Percentiles rank a stretch among this genome's conserved stretches.
Evolutionary conservation across 1,284 basidiomycete species (phyloP).

Genomic region (Mycena sp.): DNA sequence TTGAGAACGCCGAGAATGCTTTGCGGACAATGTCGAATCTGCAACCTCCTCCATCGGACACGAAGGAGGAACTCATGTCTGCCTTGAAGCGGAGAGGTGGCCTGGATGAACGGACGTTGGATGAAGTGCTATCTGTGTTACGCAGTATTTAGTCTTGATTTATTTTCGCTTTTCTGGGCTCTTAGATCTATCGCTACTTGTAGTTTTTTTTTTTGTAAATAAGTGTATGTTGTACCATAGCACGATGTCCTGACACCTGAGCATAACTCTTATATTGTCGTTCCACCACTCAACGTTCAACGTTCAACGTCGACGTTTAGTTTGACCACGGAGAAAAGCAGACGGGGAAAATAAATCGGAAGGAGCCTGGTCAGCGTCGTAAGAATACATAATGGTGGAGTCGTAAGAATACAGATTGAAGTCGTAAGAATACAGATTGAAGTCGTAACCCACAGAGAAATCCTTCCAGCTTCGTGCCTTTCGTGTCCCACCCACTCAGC

Average conservation of each 20-base stretch:
- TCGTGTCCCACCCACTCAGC: too few species aligned
- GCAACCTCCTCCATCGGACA: slow-evolving; percentile 24
- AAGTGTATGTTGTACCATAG: slow-evolving; percentile 22
- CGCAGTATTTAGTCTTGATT: slow-evolving; percentile 32
- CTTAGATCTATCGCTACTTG: slow-evolving; percentile 19
- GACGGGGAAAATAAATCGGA: too few species aligned
- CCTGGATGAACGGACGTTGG: slow-evolving; percentile 60
- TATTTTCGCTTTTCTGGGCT: slow-evolving; percentile 16
- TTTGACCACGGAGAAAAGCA: too few species aligned
- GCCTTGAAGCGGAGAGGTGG: slow-evolving; percentile 42
- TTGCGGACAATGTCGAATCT: slow-evolving; percentile 49
- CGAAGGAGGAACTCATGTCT: slow-evolving; percentile 38
- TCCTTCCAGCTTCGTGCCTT: too few species aligned
- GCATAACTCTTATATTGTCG: neutral
- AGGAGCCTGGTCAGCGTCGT: too few species aligned
- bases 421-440: too few species aligned
- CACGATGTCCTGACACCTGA: neutral
- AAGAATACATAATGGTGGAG: too few species aligned
- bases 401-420: too few species aligned
- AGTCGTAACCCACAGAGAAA: too few species aligned
- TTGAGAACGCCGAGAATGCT: slow-evolving; percentile 82
- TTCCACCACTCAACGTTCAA: neutral
- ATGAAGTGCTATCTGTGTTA: slow-evolving; percentile 47
- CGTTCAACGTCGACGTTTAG: too few species aligned
- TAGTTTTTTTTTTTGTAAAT: slow-evolving; percentile 18